Evolutionary conservation across 23 red algal genomes (phyloP), one percentile per base, ranked within the genome.

Genomic region (Gracilaria gracilis): DNA sequence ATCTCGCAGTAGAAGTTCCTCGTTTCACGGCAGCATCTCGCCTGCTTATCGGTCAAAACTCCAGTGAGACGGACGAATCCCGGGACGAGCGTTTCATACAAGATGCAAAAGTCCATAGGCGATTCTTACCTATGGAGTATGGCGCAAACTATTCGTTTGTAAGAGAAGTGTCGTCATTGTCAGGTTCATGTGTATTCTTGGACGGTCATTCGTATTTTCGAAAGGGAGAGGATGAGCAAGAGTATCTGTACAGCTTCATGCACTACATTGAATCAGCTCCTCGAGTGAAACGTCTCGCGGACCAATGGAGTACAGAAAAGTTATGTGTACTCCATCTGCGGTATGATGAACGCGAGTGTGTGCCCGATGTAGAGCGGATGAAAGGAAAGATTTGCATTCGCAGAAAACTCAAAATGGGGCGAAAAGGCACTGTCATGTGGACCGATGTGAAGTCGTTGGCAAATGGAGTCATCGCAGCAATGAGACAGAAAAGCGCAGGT

Each of bases 161-260:
- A 40, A 77, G 50, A 77, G 42, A 77, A 77, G 9, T 77, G 50
- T 27, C 40, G 50, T 77, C 72, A 44, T 31, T 77, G 38, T 9
- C 14, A 77, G 72, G 72, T 77, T 77, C 72, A 8, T 90, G 87
- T 69, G 61, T 90, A 4, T 67, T 90, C 34, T 61, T 90, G 15
- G 87, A 90, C 40, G 87, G 87, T 4, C 76, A 80, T 54, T 55
- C 55, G 9, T 90, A 71, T 37, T 57, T 57, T 27, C 40, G 57
- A n/a, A 75, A 75, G 87, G 76, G 74, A 14, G 53, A 7, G 5
- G 39, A 66, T 14, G 49, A 59, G 29, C 34, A 64, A 4, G 87
- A 90, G 25, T 90, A 81, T 55, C 57, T 90, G 57, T 90, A 81
- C 55, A 77, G 67, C 20, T 90, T 90, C 59, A 81, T 90, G 87